Percentiles rank a stretch among this genome's conserved stretches.
Evolutionary conservation across 495 filamentous ascomycete genomes (phyloP).

Genomic region (Trichoderma asperelloides): DNA sequence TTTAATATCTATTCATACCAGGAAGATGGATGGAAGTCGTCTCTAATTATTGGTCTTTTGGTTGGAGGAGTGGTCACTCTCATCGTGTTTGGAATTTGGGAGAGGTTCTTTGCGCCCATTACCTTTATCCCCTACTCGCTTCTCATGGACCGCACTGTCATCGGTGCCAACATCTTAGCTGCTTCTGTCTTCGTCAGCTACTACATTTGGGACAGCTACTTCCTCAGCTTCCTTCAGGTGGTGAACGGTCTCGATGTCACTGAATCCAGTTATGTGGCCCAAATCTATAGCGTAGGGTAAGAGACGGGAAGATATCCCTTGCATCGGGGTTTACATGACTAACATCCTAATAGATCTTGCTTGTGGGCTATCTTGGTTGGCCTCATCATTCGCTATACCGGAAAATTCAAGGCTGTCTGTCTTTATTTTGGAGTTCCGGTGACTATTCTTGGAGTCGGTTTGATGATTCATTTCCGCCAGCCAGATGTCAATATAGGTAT

Average conservation of each 20-base stretch:
- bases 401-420: slow-evolving; percentile 53
- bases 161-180: slow-evolving; percentile 52
- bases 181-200: slow-evolving; percentile 51
- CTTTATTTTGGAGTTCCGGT: slow-evolving; percentile 55
- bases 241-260: slow-evolving; percentile 51
- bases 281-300: slow-evolving; percentile 58
- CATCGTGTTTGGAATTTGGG: slow-evolving; percentile 50
- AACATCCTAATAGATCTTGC: slow-evolving; percentile 32
- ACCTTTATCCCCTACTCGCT: slow-evolving; percentile 54
- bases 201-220: slow-evolving; percentile 61
- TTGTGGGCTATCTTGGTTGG: slow-evolving; percentile 51
- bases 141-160: slow-evolving; percentile 53
- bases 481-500: slow-evolving; percentile 39
- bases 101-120: slow-evolving; percentile 44
- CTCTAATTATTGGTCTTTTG: slow-evolving; percentile 48
- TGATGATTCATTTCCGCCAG: slow-evolving; percentile 71
- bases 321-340: not conserved
- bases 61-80: slow-evolving; percentile 48
- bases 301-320: not conserved
- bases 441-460: slow-evolving; percentile 56
- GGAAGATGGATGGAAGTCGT: slow-evolving; percentile 35
- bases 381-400: slow-evolving; percentile 43
- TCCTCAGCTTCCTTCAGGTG: slow-evolving; percentile 62
- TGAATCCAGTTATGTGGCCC: slow-evolving; percentile 52
- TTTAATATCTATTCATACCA: slow-evolving; percentile 45